Conservation (phyloP, 495 filamentous ascomycete species). For the Chaetomium fimeti region DNA sequence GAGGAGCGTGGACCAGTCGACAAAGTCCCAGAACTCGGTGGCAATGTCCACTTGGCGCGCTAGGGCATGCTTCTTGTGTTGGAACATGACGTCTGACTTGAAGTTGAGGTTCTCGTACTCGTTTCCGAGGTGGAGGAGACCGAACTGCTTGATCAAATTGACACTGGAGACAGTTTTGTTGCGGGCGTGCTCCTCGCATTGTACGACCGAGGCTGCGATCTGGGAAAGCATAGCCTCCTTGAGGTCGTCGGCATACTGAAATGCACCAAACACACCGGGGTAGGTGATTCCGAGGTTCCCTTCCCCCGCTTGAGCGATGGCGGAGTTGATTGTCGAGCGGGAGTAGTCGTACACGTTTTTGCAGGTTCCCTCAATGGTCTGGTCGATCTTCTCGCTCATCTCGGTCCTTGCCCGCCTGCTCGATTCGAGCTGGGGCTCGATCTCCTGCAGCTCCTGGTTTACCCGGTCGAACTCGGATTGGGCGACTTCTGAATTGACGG, state of each 20-base stretch:
- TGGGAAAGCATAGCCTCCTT: slow-evolving; percentile 87
- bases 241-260: slow-evolving; percentile 90
- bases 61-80: slow-evolving; percentile 70
- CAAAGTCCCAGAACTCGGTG: slow-evolving; percentile 88
- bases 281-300: slow-evolving; percentile 78
- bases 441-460: slow-evolving; percentile 69
- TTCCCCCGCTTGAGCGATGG: slow-evolving; percentile 73
- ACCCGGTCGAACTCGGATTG: slow-evolving; percentile 84
- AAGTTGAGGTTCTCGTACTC: slow-evolving; percentile 82
- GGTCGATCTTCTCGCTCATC: slow-evolving; percentile 76
- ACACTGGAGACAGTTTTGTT: slow-evolving; percentile 77
- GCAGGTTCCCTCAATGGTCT: slow-evolving; percentile 78
- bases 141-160: slow-evolving; percentile 79
- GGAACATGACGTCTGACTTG: slow-evolving; percentile 89
- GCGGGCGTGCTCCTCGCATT: slow-evolving; percentile 83
- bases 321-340: slow-evolving; percentile 63
- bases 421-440: slow-evolving; percentile 81
- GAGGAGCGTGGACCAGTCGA: slow-evolving; percentile 77
- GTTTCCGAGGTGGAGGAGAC: slow-evolving; percentile 82
- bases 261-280: slow-evolving; percentile 77
- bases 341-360: slow-evolving; percentile 81
- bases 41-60: slow-evolving; percentile 83
- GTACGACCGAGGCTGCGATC: slow-evolving; percentile 71
- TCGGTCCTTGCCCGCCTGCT: slow-evolving; percentile 80
- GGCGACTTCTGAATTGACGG: slow-evolving; percentile 83